phyloP scores from a whole-genome alignment of 257 asterid genomes.

The Scutellaria baicalensis region DNA sequence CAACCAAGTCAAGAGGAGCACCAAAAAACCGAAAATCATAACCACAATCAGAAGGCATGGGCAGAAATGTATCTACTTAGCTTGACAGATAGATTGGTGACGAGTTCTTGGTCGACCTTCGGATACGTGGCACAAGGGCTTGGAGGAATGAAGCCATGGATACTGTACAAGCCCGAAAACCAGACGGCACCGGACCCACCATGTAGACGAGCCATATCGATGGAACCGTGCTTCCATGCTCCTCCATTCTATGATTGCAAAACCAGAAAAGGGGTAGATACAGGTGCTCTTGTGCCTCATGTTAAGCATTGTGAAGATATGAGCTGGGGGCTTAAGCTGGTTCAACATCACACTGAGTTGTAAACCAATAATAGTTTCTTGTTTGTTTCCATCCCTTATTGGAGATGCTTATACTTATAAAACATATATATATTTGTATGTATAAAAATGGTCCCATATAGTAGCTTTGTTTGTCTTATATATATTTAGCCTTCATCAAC shows the following conservation, averaged over 20 bases:
- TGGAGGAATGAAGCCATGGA: conserved; percentile 79
- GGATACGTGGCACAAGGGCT: conserved; percentile 89
- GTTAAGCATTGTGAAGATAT: conserved; percentile 72
- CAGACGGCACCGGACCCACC: conserved; percentile 44
- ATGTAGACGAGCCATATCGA: conserved; percentile 45
- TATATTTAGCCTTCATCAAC: neutral
- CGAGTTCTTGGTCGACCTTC: conserved; percentile 74
- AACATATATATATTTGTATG: neutral
- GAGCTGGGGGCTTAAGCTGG: conserved; percentile 68
- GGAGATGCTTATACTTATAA: neutral
- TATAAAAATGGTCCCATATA: neutral
- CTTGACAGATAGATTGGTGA: conserved; percentile 61
- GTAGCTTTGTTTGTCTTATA: neutral
- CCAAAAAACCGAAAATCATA: conserved; percentile 45
- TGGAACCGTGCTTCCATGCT: conserved; percentile 77
- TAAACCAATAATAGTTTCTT: neutral
- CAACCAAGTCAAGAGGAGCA: conserved; percentile 70
- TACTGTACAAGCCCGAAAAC: conserved; percentile 52
- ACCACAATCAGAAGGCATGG: conserved; percentile 64
- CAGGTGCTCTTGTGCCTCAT: conserved; percentile 44
- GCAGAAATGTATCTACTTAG: conserved; percentile 79
- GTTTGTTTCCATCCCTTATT: neutral
- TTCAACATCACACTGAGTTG: conserved; percentile 11
- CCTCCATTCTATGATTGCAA: conserved; percentile 62
- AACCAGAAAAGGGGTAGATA: conserved; percentile 33